Evolutionary conservation across 1,284 basidiomycete species (phyloP), one percentile per base, ranked within the genome.

Genomic region (Leccinum griseonigrum): DNA sequence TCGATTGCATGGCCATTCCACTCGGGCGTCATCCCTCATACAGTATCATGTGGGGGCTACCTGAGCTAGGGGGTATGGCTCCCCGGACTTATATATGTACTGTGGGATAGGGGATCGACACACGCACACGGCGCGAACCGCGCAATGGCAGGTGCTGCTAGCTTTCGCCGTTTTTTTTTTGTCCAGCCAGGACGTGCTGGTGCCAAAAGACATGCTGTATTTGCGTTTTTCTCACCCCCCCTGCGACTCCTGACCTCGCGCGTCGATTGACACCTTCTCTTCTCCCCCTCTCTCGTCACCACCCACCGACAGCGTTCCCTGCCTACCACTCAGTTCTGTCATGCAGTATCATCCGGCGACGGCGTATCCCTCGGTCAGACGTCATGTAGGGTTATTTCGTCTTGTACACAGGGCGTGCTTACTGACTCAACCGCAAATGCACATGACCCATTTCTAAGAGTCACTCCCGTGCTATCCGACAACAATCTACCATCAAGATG

Each of bases 171-270:
- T 34, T 59, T 62, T 34, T 59, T 62, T 54, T 51, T 40, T 18
- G 31, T 32, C 31, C 31, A 32, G 31, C 31, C 31, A 32, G 31
- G 31, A 32, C 31, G 31, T 32, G 31, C 31, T 32, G 10, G 31
- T 32, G 31, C 31, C 31, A 32, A 32, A 48, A 34, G 56, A 56
- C 68, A 72, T 62, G 68, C 60, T 10, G 56, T 71, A 69, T 72
- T 69, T 72, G 72, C 71, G 67, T 63, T 65, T 56, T 56, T 32
- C 10, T 10, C 31, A 32, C 31, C 31, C 31, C 31, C 60, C 38
- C 46, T 46, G 52, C 34, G 14, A 58, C 26, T 22, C 55, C 58
- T 54, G 58, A 57, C 57, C 64, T 26, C 31, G 31, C 31, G 66
- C 64, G 60, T 58, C 57, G 31, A 26, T 26, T 26, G 22, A 32